Evolutionary conservation across 805 yeast genomes (phyloP).

Genomic region (Candida nitratophila): DNA sequence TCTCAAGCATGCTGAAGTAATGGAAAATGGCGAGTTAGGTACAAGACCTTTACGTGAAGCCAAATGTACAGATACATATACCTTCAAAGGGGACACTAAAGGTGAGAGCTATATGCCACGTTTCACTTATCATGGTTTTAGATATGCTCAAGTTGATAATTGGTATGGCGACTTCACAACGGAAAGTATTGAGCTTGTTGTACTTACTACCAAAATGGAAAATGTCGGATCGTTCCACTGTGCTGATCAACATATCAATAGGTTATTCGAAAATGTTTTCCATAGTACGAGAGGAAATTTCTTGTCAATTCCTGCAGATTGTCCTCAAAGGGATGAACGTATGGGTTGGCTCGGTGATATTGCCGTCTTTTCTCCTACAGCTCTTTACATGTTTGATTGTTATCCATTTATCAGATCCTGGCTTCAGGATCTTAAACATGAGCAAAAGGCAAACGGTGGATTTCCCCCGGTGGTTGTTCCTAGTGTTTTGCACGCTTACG

Average conservation of each 20-base stretch:
- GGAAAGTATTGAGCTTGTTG: constrained; percentile 12
- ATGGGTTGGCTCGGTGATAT: constrained; percentile 23
- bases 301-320: constrained; percentile 18
- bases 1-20: constrained; percentile 17
- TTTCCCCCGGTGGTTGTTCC: constrained; percentile 16
- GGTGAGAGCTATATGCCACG: constrained; percentile 17
- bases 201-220: constrained; percentile 12
- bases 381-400: constrained; percentile 15
- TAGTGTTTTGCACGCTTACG: constrained; percentile 10
- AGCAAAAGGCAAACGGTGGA: constrained; percentile 14
- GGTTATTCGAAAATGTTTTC: constrained; percentile 11
- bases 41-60: constrained; percentile 17
- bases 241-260: constrained; percentile 11
- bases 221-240: constrained; percentile 15
- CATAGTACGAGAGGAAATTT: constrained; percentile 19
- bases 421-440: constrained; percentile 15
- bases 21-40: constrained; percentile 20
- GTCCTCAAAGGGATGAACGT: constrained; percentile 23
- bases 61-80: constrained; percentile 13
- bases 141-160: constrained; percentile 16
- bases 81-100: constrained; percentile 10
- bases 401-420: constrained; percentile 14
- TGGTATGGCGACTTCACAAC: constrained; percentile 11
- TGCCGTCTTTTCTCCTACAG: constrained; percentile 18
- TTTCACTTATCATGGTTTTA: constrained; percentile 19